phyloP scores from a whole-genome alignment of 495 filamentous ascomycete genomes.

The Trichocladium antarcticum region DNA sequence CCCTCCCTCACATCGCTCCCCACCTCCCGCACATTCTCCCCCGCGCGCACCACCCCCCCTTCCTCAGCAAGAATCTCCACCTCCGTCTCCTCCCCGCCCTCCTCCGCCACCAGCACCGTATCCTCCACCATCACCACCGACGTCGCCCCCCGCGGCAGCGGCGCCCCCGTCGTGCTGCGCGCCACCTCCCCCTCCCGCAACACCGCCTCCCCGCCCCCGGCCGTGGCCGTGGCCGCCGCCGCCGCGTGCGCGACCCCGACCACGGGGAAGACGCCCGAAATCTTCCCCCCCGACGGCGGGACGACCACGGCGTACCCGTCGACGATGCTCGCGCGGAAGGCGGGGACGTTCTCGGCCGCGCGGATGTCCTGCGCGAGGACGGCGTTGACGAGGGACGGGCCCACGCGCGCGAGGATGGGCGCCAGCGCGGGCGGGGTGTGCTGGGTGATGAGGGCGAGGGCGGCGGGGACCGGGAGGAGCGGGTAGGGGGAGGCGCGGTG shows the following conservation, averaged over 20 bases:
- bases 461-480: slow-evolving; percentile 77
- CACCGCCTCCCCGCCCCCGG: slow-evolving; percentile 27
- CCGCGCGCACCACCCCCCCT: slow-evolving; percentile 58
- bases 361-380: slow-evolving; percentile 75
- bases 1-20: slow-evolving; percentile 73
- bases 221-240: slow-evolving; percentile 32
- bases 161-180: slow-evolving; percentile 88
- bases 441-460: slow-evolving; percentile 56
- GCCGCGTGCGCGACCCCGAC: slow-evolving; percentile 76
- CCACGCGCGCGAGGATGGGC: slow-evolving; percentile 47
- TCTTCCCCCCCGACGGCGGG: slow-evolving; percentile 45
- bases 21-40: slow-evolving; percentile 83
- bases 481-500: slow-evolving; percentile 83
- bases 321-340: slow-evolving; percentile 90
- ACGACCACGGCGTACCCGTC: slow-evolving; percentile 85
- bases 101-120: slow-evolving; percentile 55
- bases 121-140: slow-evolving; percentile 98
- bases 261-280: slow-evolving; percentile 75
- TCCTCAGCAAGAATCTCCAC: slow-evolving; percentile 72
- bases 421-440: slow-evolving; percentile 52
- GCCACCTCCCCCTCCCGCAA: slow-evolving; percentile 67
- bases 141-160: slow-evolving; percentile 76
- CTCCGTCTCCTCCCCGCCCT: slow-evolving; percentile 77
- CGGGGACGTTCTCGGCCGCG: slow-evolving; percentile 73
- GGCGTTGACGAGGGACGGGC: slow-evolving; percentile 52